Evolutionary conservation across 2,329 filamentous ascomycete genomes (phyloP).

Genomic region (Penicillium brasilianum): DNA sequence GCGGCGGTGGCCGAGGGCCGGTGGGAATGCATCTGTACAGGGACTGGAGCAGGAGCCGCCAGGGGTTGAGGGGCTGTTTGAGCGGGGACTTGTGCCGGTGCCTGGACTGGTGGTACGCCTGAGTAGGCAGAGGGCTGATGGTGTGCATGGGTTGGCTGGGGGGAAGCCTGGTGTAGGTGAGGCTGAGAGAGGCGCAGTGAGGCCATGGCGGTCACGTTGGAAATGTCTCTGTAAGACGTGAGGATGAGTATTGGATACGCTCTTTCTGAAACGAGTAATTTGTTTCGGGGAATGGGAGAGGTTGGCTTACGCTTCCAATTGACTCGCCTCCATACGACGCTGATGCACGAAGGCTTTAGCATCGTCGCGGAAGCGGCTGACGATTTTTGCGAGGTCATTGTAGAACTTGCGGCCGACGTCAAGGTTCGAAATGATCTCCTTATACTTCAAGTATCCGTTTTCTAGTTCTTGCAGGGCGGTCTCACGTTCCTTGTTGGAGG

Average conservation of each 20-base stretch:
- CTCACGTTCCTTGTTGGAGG: slow-evolving; percentile 75
- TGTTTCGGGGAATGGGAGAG: not conserved
- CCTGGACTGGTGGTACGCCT: slow-evolving; percentile 24
- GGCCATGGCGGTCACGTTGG: slow-evolving; percentile 61
- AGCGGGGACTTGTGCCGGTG: slow-evolving; percentile 45
- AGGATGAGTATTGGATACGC: slow-evolving; percentile 12
- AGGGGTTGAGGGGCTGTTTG: not conserved
- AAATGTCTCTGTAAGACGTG: slow-evolving; percentile 56
- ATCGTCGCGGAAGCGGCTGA: slow-evolving; percentile 82
- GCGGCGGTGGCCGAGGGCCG: slow-evolving; percentile 39
- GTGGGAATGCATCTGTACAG: slow-evolving; percentile 41
- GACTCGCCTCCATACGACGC: slow-evolving; percentile 77
- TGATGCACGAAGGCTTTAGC: slow-evolving; percentile 78
- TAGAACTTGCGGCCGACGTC: slow-evolving; percentile 95
- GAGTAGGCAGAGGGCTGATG: slow-evolving; percentile 42
- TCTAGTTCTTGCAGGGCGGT: slow-evolving; percentile 85
- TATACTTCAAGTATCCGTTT: slow-evolving; percentile 93
- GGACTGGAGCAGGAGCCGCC: slow-evolving; percentile 46
- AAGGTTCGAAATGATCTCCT: slow-evolving; percentile 89
- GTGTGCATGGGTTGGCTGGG: slow-evolving; percentile 38
- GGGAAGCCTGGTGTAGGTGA: slow-evolving; percentile 34
- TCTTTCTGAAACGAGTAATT: not conserved
- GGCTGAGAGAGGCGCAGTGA: slow-evolving; percentile 56
- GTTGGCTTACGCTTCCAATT: slow-evolving; percentile 70
- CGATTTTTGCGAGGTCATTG: slow-evolving; percentile 89